Percentiles rank a stretch among this genome's conserved stretches.
phyloP scores from a whole-genome alignment of 2,329 filamentous ascomycete genomes.

The Sarocladium brachiariae region DNA sequence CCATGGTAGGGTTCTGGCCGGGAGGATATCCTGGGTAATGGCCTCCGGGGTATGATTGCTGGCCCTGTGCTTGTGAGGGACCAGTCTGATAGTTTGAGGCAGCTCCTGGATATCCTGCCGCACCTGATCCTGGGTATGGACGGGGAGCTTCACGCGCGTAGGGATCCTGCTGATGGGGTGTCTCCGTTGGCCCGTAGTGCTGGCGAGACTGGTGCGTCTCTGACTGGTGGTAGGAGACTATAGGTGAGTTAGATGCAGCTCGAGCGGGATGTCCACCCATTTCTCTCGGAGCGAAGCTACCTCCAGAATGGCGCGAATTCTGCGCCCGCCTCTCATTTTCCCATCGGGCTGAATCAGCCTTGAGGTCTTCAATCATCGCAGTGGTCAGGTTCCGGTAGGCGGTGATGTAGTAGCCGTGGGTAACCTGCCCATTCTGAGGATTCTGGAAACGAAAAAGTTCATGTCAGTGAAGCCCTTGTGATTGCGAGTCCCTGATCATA shows the following conservation, averaged over 20 bases:
- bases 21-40: conserved; percentile 19
- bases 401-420: conserved; percentile 69
- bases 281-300: conserved; percentile 49
- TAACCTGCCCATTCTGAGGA: conserved; percentile 50
- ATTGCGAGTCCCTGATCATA: not conserved
- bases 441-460: conserved; percentile 39
- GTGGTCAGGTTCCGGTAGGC: conserved; percentile 73
- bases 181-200: conserved; percentile 39
- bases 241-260: conserved; percentile 50
- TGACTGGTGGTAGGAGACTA: conserved; percentile 52
- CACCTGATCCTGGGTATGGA: conserved; percentile 43
- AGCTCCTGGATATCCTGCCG: conserved; percentile 42
- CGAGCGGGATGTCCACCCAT: conserved; percentile 39
- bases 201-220: conserved; percentile 43
- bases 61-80: conserved; percentile 18
- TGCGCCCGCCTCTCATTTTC: conserved; percentile 53
- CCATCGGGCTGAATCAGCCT: conserved; percentile 56
- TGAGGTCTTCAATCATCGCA: conserved; percentile 57
- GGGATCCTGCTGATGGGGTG: conserved; percentile 26
- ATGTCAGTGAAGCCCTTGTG: not conserved
- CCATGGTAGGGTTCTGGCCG: conserved; percentile 11
- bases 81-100: conserved; percentile 26
- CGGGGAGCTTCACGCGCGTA: conserved; percentile 32
- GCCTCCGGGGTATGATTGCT: conserved; percentile 19
- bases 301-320: conserved; percentile 48